Percentiles rank a stretch among this genome's conserved stretches.
Conservation (phyloP, 1,284 basidiomycete genomes). For the Tilletia caries region DNA sequence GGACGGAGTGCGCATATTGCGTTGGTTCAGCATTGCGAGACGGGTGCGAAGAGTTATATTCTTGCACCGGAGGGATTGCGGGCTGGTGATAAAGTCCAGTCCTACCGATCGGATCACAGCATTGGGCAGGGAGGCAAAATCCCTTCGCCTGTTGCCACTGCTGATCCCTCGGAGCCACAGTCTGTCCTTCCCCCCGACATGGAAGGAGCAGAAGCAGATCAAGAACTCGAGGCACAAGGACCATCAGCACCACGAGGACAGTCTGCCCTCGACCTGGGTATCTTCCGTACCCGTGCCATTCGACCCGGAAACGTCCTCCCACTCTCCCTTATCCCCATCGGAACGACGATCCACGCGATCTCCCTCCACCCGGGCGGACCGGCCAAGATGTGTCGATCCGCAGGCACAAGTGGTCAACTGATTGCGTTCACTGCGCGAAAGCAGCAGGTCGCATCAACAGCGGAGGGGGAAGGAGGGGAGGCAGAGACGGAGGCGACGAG, state of each 20-base stretch:
- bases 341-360: conserved; percentile 84
- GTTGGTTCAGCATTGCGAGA: conserved; percentile 65
- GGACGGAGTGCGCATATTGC: conserved; percentile 91
- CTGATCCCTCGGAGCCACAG: conserved; percentile 30
- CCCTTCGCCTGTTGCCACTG: conserved; percentile 16
- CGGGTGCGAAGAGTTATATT: conserved; percentile 72
- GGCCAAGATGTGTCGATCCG: conserved; percentile 80
- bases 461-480: background rate
- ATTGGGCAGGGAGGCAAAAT: conserved; percentile 15
- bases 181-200: conserved; percentile 13
- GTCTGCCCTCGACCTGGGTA: conserved; percentile 69
- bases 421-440: conserved; percentile 33
- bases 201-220: background rate
- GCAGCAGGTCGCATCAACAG: too few species aligned
- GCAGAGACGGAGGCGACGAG: background rate
- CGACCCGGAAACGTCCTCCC: conserved; percentile 92
- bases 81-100: conserved; percentile 82
- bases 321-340: conserved; percentile 82
- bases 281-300: conserved; percentile 78
- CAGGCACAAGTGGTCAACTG: conserved; percentile 80
- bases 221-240: background rate
- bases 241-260: background rate
- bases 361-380: conserved; percentile 72
- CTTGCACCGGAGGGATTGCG: conserved; percentile 83
- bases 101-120: conserved; percentile 63